Evolutionary conservation across 2,329 filamentous ascomycete species (phyloP), one percentile per base, ranked within the genome.

Genomic region (Geosmithia morbida): DNA sequence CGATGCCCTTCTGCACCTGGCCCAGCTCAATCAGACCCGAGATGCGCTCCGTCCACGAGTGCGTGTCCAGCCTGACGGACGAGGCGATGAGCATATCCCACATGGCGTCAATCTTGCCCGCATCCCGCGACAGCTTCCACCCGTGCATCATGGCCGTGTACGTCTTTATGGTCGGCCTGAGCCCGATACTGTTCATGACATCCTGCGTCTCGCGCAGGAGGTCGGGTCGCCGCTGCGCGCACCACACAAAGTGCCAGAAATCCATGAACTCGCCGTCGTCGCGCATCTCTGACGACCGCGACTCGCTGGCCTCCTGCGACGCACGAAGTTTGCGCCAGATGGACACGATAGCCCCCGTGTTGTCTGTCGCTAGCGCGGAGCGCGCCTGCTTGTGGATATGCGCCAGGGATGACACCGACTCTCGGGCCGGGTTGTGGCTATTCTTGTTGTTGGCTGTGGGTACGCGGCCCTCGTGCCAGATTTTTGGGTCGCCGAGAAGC

Each of bases 81-180:
- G 77, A 72, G 8, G 57, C 58, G 3, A 73, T 56, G 63, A 92
- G 76, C 52, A 74, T 76, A 0, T 63, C 54, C 86, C 87, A 94
- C 30, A 88, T 71, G 1, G 69, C 69, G 48, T 81, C 74, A 50
- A 89, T 67, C 19, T 72, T 77, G n/a, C 66, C 59, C 0, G 69
- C 53, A 54, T 87, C 79, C 47, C 70, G 69, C 45, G 76, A 70
- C 45, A 68, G 70, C 56, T 74, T 75, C 62, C 81, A 87, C 1
- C 85, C 85, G 48, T 77, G 71, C 53, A 92, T 75, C 74, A 92
- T 83, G 42, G 76, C 67, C 40, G 79, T 83, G 75, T 84, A 92
- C 0, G 85, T 83, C 53, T 67, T 72, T 48, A 82, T 55, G 7
- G 72, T 79, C 14, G 85, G 81, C 48, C 66, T 60, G 29, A 83